Percentiles rank a stretch among this genome's conserved stretches.
Conservation (phyloP, 2,329 filamentous ascomycete species). For the Stemphylium lycopersici region DNA sequence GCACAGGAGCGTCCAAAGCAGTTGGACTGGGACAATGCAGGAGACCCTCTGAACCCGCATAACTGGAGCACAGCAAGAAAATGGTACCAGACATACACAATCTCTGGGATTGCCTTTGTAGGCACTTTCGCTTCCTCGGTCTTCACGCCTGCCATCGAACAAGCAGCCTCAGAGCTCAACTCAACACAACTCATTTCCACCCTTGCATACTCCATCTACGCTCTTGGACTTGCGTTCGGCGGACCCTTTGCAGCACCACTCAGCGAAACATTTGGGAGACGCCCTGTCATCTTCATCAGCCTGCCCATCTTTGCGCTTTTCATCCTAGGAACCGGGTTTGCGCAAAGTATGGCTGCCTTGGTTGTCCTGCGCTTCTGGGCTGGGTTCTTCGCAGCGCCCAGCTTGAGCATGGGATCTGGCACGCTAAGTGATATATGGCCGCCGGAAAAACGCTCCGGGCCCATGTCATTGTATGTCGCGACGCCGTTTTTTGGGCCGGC, state of each 20-base stretch:
- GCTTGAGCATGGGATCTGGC: conserved; percentile 48
- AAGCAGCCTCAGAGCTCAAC: conserved; percentile 20
- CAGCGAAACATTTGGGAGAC: conserved; percentile 72
- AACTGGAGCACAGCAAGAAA: conserved; percentile 18
- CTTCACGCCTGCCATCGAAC: conserved; percentile 17
- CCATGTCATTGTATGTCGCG: conserved; percentile 41
- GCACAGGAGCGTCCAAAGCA: conserved; percentile 3
- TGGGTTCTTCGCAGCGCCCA: conserved; percentile 39
- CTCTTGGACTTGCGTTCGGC: conserved; percentile 66
- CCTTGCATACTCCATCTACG: conserved; percentile 31
- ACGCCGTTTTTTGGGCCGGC: conserved; percentile 47
- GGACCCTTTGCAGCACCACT: conserved; percentile 75
- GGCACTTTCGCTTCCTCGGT: conserved; percentile 16
- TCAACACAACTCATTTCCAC: conserved; percentile 25
- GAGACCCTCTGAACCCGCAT: conserved; percentile 20
- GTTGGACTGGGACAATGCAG: conserved; percentile 18
- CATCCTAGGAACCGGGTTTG: conserved; percentile 50
- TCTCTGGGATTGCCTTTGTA: conserved; percentile 17
- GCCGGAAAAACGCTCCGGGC: conserved; percentile 36
- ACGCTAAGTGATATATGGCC: conserved; percentile 47
- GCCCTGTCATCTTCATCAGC: conserved; percentile 71
- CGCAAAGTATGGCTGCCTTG: conserved; percentile 71
- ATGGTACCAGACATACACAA: conserved; percentile 19
- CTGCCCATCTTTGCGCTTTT: conserved; percentile 67
- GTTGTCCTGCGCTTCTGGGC: conserved; percentile 67